Conservation (phyloP, 2,329 filamentous ascomycete genomes). For the Phyllosticta citriasiana region DNA sequence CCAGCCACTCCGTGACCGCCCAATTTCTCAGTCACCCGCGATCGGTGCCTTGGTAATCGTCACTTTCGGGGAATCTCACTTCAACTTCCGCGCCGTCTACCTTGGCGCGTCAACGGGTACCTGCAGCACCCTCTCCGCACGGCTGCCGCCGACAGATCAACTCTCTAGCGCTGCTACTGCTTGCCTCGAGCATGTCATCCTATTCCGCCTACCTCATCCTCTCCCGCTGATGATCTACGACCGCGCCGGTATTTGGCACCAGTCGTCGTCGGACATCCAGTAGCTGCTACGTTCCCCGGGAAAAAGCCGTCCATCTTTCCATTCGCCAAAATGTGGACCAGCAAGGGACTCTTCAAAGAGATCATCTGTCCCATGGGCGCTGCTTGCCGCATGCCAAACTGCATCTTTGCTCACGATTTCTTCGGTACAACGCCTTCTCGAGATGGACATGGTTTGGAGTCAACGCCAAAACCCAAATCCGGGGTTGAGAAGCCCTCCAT, state of each 20-base stretch:
- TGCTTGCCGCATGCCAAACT: conserved; percentile 43
- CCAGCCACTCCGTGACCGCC: not conserved
- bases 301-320: not conserved
- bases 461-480: not conserved
- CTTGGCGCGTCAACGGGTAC: not conserved
- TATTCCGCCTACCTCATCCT: not conserved
- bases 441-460: not conserved
- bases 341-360: conserved; percentile 45
- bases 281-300: not conserved
- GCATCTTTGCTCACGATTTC: conserved; percentile 47
- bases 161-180: not conserved
- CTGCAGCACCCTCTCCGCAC: not conserved
- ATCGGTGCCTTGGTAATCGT: not conserved
- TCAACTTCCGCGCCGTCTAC: not conserved
- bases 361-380: conserved; percentile 40
- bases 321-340: conserved; percentile 40
- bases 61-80: not conserved
- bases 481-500: not conserved
- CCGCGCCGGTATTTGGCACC: not conserved
- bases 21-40: not conserved
- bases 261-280: not conserved
- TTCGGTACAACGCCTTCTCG: conserved; percentile 1
- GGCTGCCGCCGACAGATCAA: not conserved
- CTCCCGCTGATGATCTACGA: not conserved
- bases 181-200: not conserved